These are phyloP conservation scores for Viola pubescens DNA, from an alignment of 441 rosid genomes.

Conservation along the genomic window DNA sequence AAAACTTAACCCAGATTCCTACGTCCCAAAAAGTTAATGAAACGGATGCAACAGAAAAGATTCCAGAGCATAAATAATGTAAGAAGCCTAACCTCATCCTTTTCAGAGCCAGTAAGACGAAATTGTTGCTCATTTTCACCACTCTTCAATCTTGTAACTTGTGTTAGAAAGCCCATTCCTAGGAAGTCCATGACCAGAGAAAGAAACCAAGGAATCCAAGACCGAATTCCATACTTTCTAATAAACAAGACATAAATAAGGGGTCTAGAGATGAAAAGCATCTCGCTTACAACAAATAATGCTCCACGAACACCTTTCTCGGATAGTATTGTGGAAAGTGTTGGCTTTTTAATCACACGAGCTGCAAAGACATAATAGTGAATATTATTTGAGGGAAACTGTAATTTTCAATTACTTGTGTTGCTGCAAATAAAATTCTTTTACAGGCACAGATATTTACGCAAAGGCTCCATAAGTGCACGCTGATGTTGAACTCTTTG, in stretches of 20 bases:
- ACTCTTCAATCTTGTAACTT: constrained; percentile 24
- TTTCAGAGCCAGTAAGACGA: constrained; percentile 46
- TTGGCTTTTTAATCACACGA: constrained; percentile 32
- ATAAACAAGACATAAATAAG: constrained; percentile 77
- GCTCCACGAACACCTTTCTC: constrained; percentile 64
- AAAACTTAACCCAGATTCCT: no score
- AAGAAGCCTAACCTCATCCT: constrained; percentile 55
- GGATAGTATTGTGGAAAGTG: constrained; percentile 47
- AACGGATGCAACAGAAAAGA: constrained; percentile 1
- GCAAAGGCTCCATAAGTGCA: constrained; percentile 41
- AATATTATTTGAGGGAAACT: constrained; percentile 12
- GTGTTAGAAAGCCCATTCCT: constrained; percentile 51
- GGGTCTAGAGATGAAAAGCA: constrained; percentile 69
- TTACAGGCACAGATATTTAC: constrained; percentile 24
- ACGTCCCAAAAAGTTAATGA: constrained; percentile 1
- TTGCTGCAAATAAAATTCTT: constrained; percentile 2
- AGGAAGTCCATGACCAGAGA: constrained; percentile 60
- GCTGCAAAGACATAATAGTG: constrained; percentile 26
- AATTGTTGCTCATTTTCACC: constrained; percentile 33
- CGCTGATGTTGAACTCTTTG: constrained; percentile 59
- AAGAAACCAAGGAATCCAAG: constrained; percentile 90
- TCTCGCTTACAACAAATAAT: constrained; percentile 58
- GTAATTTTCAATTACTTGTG: constrained; percentile 1
- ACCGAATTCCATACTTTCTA: constrained; percentile 61
- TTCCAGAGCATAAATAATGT: constrained; percentile 1